Evolutionary conservation across 768 basidiomycete genomes (phyloP).

Genomic region (Podaxis carcinomalis): DNA sequence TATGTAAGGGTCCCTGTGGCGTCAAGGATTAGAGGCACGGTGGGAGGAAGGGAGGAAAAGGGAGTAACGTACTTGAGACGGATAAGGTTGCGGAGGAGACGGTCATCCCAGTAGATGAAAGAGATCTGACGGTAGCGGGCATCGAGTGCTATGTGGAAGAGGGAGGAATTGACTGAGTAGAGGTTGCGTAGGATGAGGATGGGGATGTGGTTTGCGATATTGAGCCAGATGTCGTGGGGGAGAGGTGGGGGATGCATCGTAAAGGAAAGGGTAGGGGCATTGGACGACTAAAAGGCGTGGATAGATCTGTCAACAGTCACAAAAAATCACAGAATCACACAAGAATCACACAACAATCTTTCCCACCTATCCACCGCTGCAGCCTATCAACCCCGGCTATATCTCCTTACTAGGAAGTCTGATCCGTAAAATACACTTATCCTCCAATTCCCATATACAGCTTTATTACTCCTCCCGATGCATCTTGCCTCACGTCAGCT

Average conservation of each 20-base stretch:
- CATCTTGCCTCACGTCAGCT: background rate
- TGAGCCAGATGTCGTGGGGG: slow-evolving; percentile 31
- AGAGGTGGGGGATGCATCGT: background rate
- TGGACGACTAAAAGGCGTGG: background rate
- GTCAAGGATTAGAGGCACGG: background rate
- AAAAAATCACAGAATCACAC: too few relatives aligned
- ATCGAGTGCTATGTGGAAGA: slow-evolving; percentile 41
- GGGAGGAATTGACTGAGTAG: slow-evolving; percentile 31
- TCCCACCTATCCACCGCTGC: background rate
- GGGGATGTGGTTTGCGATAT: slow-evolving; percentile 31
- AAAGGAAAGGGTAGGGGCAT: background rate
- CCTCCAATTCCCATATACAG: background rate
- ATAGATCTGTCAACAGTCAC: slow-evolving; percentile 3
- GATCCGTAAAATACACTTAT: background rate
- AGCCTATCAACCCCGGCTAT: background rate
- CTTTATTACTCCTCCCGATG: slow-evolving; percentile 7
- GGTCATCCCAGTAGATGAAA: slow-evolving; percentile 43
- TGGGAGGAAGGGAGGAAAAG: background rate
- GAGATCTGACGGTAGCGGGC: slow-evolving; percentile 44
- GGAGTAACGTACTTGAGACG: slow-evolving; percentile 31
- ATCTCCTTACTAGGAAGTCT: background rate
- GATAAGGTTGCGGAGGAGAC: slow-evolving; percentile 36
- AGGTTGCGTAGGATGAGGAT: slow-evolving; percentile 28
- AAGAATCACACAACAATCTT: background rate
- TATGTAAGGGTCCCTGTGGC: slow-evolving; percentile 39